Conservation (phyloP, 371 early-diverging fungal genomes). For the Apophysomyces sp. region DNA sequence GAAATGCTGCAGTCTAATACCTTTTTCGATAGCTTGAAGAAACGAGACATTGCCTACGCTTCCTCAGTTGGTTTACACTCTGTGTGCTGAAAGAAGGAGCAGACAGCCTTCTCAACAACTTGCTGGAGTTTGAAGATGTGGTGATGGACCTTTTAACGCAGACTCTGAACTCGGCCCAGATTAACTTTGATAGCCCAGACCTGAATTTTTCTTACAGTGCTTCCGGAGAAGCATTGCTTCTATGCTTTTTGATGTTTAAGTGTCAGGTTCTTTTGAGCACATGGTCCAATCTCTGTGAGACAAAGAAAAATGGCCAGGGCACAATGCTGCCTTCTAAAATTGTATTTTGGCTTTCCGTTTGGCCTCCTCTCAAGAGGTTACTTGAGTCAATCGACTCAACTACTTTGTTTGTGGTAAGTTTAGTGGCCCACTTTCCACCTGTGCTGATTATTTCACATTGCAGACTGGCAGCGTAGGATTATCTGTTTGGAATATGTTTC, state of each 20-base stretch:
- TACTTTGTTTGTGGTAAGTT: constrained; percentile 26
- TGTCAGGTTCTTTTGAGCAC: constrained; percentile 35
- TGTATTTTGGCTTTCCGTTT: constrained; percentile 39
- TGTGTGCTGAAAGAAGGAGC: constrained; percentile 24
- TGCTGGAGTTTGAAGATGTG: constrained; percentile 36
- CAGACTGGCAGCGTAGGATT: constrained; percentile 39
- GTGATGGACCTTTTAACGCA: constrained; percentile 41
- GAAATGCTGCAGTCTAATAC: not conserved
- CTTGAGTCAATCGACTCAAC: constrained; percentile 28
- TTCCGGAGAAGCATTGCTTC: constrained; percentile 37
- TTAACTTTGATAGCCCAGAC: constrained; percentile 39
- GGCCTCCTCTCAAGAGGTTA: constrained; percentile 38
- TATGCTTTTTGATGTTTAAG: constrained; percentile 42
- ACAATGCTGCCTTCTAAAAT: constrained; percentile 4
- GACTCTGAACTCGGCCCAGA: constrained; percentile 37
- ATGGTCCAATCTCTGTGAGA: constrained; percentile 3
- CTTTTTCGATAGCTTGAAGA: constrained; percentile 35
- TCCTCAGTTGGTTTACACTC: constrained; percentile 50
- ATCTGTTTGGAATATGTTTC: constrained; percentile 46
- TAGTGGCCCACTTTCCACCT: not conserved
- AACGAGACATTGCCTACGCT: constrained; percentile 39
- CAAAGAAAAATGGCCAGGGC: not conserved
- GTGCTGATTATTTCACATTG: not conserved
- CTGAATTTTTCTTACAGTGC: constrained; percentile 40
- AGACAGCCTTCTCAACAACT: constrained; percentile 15